Evolutionary conservation across 495 filamentous ascomycete genomes (phyloP).

Genomic region (Mycothermus thermophilus): DNA sequence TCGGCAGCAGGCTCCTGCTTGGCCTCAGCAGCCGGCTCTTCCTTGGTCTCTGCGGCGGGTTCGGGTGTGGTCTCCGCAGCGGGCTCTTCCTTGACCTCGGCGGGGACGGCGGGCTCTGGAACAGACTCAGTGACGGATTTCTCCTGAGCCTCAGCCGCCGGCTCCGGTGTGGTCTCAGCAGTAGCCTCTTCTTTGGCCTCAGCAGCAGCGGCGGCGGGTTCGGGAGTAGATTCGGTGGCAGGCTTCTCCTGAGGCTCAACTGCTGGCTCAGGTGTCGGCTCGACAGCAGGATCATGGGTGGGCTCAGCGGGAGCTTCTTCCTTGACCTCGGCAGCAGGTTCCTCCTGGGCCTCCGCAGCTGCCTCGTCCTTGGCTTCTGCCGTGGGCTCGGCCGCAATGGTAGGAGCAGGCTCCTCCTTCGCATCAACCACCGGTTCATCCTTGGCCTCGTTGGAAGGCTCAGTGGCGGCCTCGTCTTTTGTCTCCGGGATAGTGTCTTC

Average conservation of each 20-base stretch:
- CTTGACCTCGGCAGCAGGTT: background rate
- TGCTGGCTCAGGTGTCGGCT: background rate
- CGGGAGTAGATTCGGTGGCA: background rate
- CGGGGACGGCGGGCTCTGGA: background rate
- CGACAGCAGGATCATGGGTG: background rate
- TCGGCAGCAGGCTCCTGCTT: conserved; percentile 2
- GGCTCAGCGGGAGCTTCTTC: background rate
- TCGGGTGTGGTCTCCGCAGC: background rate
- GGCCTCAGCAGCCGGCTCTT: background rate
- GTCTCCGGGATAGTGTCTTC: background rate
- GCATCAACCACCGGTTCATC: background rate
- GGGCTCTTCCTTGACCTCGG: background rate
- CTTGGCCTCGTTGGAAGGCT: conserved; percentile 1
- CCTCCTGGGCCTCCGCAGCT: background rate
- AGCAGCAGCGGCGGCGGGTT: conserved; percentile 1
- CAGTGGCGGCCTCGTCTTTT: background rate
- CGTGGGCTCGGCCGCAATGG: too few relatives aligned
- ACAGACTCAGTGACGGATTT: background rate
- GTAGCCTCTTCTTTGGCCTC: background rate
- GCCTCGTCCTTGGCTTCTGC: background rate
- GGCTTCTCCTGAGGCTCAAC: background rate
- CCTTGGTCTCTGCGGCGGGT: background rate
- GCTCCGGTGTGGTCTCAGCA: background rate
- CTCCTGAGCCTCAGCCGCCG: background rate
- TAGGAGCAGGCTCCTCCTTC: background rate